phyloP scores from a whole-genome alignment of 2,329 filamentous ascomycete species.

The Fusarium sp. region DNA sequence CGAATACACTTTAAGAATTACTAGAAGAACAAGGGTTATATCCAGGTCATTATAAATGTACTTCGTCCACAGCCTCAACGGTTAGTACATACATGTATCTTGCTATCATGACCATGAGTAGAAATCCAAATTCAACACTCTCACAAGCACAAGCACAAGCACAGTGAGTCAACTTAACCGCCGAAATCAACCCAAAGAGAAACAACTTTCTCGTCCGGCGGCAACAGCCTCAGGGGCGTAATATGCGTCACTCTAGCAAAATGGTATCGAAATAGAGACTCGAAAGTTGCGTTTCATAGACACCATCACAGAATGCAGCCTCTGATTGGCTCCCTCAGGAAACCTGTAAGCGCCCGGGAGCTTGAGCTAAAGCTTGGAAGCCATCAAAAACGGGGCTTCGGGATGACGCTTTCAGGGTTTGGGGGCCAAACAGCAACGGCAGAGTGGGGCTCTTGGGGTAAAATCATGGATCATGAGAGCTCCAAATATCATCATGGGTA shows the following conservation, averaged over 20 bases:
- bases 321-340: conserved; percentile 45
- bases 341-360: conserved; percentile 49
- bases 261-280: conserved; percentile 27
- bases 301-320: conserved; percentile 9
- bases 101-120: not conserved
- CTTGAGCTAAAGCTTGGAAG: conserved; percentile 40
- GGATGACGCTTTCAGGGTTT: conserved; percentile 40
- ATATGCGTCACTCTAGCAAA: conserved; percentile 21
- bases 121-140: not conserved
- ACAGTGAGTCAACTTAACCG: conserved; percentile 15
- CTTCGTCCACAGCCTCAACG: not conserved
- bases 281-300: conserved; percentile 19
- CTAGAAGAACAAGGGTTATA: not conserved
- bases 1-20: not conserved
- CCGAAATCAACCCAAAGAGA: not conserved
- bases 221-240: conserved; percentile 26
- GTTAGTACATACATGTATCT: not conserved
- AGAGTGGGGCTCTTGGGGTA: conserved; percentile 32
- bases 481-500: conserved; percentile 35
- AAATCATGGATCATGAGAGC: conserved; percentile 42
- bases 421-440: conserved; percentile 31
- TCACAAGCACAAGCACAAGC: not conserved
- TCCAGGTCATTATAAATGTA: not conserved
- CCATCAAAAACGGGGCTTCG: conserved; percentile 35
- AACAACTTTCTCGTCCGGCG: conserved; percentile 6